These are phyloP conservation scores for Clohesyomyces aquaticus DNA, from an alignment of 495 filamentous ascomycete species.

Conservation along the genomic window DNA sequence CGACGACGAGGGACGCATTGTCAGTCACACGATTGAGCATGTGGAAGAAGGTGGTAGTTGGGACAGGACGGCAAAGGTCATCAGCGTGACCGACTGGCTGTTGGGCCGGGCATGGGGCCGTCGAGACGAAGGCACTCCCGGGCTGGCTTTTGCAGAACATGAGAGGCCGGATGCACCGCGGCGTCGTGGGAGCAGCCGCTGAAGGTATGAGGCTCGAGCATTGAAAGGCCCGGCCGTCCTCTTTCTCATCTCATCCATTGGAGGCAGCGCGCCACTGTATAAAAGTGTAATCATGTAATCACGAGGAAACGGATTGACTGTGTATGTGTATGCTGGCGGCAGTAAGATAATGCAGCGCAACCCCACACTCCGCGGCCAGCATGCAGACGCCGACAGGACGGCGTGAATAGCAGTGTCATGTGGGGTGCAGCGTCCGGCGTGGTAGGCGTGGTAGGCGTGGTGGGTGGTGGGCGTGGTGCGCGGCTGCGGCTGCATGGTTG, in stretches of 20 bases:
- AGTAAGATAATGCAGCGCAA: too few species aligned
- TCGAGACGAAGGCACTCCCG: slow-evolving; percentile 47
- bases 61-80: slow-evolving; percentile 71
- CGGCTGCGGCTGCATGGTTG: not conserved
- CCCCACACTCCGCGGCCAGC: too few species aligned
- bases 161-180: slow-evolving; percentile 1
- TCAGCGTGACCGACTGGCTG: slow-evolving; percentile 87
- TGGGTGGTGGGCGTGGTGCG: not conserved
- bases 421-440: not conserved
- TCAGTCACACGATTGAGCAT: slow-evolving; percentile 91
- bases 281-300: too few species aligned
- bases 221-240: too few species aligned
- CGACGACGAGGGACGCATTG: slow-evolving; percentile 81
- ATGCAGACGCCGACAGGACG: too few species aligned
- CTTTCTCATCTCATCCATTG: too few species aligned
- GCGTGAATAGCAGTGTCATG: too few species aligned
- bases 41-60: slow-evolving; percentile 75
- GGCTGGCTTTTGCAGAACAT: slow-evolving; percentile 44
- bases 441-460: not conserved
- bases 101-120: slow-evolving; percentile 63
- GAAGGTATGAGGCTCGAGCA: not conserved
- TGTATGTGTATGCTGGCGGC: too few species aligned
- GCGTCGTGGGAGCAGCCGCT: not conserved
- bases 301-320: too few species aligned
- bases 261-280: too few species aligned